Base-by-base conservation (phyloP, 2,329 filamentous ascomycete genomes). In the Calonectria pteridis region DNA sequence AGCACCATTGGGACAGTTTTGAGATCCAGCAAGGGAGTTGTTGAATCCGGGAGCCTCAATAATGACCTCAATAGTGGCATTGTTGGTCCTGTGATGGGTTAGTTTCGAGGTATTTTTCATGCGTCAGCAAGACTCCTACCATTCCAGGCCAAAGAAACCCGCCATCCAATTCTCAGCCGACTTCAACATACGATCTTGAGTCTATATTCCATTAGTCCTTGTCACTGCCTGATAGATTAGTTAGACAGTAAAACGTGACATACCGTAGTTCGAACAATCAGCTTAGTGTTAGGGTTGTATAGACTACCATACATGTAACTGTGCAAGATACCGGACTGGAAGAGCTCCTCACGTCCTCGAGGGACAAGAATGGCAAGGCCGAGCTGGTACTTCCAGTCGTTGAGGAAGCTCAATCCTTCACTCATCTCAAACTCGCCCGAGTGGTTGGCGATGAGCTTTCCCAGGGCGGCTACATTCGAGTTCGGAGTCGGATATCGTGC, bases 161-260 rank as follows among this genome's bases (percentile, higher is more conserved):
- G 93, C 92, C 81, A 95, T 85, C 84, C 95, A 95, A 83, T 95
- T 93, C 83, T 95, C 93, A 4, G 93, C 93, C 49, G 90, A 93
- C 82, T 95, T 92, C 28, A 93, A 86, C 94, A 95, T 95, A 29
- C 94, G 91, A 80, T 94, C 91, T 81, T 95, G 93, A 1, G 93
- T 94, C 86, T 88, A 40, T 1, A 20, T 1, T n/a, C 0, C 50
- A 74, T 82, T 64, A 81, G 76, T 49, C 43, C 43, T 11, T 5
- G 20, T 4, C 13, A 37, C 10, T 26, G 6, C 29, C 26, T 28
- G 13, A 13, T 10, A 2, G 29, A 9, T 14, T 16, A 20, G 10
- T 50, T 16, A 1, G 13, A 18, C 46, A 29, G 23, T 13, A 1
- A n/a, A 9, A 26, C 26, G 16, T 28, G 10, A 75, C 85, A 69